A percentile compares a stretch with the other conserved stretches of the same genome.
These are phyloP conservation scores for Monosporozyma servazzii DNA, from an alignment of 805 yeast species.

Conservation along the genomic window DNA sequence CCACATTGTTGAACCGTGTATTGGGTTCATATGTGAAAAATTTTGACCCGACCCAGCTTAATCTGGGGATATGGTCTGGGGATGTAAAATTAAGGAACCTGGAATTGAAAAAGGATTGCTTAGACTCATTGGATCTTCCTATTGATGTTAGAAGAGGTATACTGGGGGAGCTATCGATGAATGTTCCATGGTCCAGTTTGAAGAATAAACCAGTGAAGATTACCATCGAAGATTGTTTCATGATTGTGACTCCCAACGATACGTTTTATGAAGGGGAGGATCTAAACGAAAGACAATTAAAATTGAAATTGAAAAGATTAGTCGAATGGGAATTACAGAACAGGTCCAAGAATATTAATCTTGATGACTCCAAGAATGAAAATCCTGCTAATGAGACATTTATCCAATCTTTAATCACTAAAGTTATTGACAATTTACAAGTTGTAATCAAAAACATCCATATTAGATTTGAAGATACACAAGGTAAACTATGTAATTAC, in stretches of 20 bases:
- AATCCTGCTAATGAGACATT: slow-evolving; percentile 61
- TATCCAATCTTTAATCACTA: slow-evolving; percentile 77
- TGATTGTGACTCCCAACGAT: slow-evolving; percentile 66
- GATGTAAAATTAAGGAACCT: slow-evolving; percentile 81
- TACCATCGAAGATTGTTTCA: slow-evolving; percentile 73
- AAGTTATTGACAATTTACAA: slow-evolving; percentile 87
- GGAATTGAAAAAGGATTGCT: slow-evolving; percentile 74
- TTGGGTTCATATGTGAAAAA: slow-evolving; percentile 69
- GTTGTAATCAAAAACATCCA: slow-evolving; percentile 87
- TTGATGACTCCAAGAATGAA: slow-evolving; percentile 22
- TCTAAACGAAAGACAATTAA: slow-evolving; percentile 53
- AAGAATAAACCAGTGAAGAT: slow-evolving; percentile 89
- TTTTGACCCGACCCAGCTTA: slow-evolving; percentile 89
- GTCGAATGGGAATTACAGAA: slow-evolving; percentile 47
- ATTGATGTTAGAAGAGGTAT: slow-evolving; percentile 83
- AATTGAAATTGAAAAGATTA: slow-evolving; percentile 55
- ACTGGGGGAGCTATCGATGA: slow-evolving; percentile 78
- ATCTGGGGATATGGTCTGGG: slow-evolving; percentile 96
- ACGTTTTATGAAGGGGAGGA: slow-evolving; percentile 35
- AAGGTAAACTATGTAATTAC: slow-evolving; percentile 52
- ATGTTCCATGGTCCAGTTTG: slow-evolving; percentile 94
- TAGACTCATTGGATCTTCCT: slow-evolving; percentile 80
- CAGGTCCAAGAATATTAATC: neutral
- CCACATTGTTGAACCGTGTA: slow-evolving; percentile 27
- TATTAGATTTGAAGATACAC: slow-evolving; percentile 78